Evolutionary conservation across 192 early-diverging fungal species (phyloP), one percentile per base, ranked within the genome.

Genomic region (Podila horticola): DNA sequence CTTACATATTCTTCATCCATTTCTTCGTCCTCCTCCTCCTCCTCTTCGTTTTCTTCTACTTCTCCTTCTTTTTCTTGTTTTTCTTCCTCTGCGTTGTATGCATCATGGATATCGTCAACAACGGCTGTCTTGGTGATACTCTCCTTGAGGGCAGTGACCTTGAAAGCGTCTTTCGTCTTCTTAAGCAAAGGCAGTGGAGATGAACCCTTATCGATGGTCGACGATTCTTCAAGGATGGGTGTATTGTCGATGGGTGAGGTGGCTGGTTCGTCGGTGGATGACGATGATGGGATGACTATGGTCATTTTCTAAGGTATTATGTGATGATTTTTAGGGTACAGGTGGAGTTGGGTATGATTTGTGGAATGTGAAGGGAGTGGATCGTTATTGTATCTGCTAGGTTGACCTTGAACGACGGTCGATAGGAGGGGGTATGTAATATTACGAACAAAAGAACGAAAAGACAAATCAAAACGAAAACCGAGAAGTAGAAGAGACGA

Each of bases 1-100:
- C 67, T 79, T 41, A 59, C 69, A 68, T 59, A 52, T 52, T 70
- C 72, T 15, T 73, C 74, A 5, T 76, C 74, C 6, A 69, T 38
- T 30, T 69, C 67, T 17, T 76, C 67, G 1, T 41, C 68, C 15
- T 29, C 67, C 12, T 52, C 34, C 0, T n/a, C n/a, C n/a, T n/a
- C n/a, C n/a, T n/a, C n/a, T n/a, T n/a, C n/a, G n/a, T n/a, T n/a
- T n/a, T n/a, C n/a, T n/a, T n/a, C n/a, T n/a, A n/a, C n/a, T n/a
- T n/a, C n/a, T n/a, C n/a, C n/a, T n/a, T n/a, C n/a, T n/a, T n/a
- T n/a, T n/a, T 58, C 58, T 13, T 66, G 66, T 22, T 48, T 48
- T 45, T 69, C 69, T 12, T 72, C 62, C 24, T 50, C 64, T 22
- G 68, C 55, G 4, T 68, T 22, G 15, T 68, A 73, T 17, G 71